Evolutionary conservation across 192 early-diverging fungal species (phyloP).

Genomic region (Coemansia aciculifera): DNA sequence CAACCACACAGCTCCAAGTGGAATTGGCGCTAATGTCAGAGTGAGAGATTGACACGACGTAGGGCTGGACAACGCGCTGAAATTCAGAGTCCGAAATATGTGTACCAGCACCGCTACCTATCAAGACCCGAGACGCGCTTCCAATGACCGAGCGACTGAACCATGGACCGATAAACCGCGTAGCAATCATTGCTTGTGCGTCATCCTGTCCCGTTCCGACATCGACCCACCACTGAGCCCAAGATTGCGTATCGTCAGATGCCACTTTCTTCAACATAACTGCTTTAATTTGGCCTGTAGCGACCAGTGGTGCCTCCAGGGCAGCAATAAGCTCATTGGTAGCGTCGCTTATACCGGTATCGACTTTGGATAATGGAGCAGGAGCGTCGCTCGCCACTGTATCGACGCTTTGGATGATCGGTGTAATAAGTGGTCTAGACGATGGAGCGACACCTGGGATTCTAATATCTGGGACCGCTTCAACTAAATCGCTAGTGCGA

Average conservation of each 20-base stretch:
- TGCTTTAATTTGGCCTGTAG: slow-evolving; percentile 5
- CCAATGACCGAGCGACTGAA: slow-evolving; percentile 29
- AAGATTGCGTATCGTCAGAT: neutral
- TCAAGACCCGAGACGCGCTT: neutral
- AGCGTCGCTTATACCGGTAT: neutral
- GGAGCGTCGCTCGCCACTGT: neutral
- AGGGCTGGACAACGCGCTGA: neutral
- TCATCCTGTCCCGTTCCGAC: neutral
- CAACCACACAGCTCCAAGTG: neutral
- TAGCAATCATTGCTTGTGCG: neutral
- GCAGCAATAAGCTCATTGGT: slow-evolving; percentile 12
- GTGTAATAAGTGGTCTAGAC: slow-evolving; percentile 1
- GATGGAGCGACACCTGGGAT: neutral
- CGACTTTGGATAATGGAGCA: neutral
- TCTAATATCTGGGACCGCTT: neutral
- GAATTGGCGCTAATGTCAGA: neutral
- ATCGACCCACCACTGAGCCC: slow-evolving; percentile 31
- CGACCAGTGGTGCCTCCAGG: slow-evolving; percentile 29
- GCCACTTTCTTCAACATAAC: neutral
- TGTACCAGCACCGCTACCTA: neutral
- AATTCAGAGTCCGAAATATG: neutral
- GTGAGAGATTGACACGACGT: neutral
- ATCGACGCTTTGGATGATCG: neutral
- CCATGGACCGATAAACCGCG: slow-evolving; percentile 29
- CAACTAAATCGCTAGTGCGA: neutral